phyloP scores from a whole-genome alignment of 106 monocot species.

The Dendrobium nobile region DNA sequence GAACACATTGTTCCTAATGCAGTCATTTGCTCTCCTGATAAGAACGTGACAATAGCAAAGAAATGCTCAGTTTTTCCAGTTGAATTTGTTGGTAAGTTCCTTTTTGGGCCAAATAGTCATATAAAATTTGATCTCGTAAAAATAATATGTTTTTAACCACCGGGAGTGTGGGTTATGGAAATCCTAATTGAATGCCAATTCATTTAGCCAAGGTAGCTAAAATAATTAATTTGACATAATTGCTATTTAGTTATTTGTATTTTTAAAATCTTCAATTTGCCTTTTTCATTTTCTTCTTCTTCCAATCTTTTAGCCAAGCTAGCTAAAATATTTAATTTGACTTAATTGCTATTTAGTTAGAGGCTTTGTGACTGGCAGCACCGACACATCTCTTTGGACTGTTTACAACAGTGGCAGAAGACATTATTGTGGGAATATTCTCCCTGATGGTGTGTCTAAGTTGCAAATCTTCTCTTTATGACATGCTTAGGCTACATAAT shows the following conservation, averaged over 20 bases:
- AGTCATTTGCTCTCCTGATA: slow-evolving; percentile 78
- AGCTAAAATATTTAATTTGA: neutral
- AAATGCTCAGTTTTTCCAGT: slow-evolving; percentile 95
- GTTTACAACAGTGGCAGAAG: slow-evolving; percentile 82
- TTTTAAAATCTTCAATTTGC: neutral
- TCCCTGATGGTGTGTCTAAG: slow-evolving; percentile 61
- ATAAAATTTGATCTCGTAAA: neutral
- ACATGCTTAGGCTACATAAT: neutral
- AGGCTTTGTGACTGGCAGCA: slow-evolving; percentile 92
- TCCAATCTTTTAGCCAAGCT: neutral
- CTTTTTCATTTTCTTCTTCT: neutral
- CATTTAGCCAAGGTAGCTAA: too few relatives aligned
- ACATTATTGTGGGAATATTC: slow-evolving; percentile 81
- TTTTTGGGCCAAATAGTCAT: neutral
- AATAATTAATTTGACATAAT: too few relatives aligned
- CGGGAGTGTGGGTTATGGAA: neutral
- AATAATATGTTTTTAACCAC: neutral
- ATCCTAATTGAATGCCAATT: neutral
- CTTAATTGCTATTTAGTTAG: slow-evolving; percentile 46
- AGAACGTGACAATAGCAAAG: slow-evolving; percentile 93
- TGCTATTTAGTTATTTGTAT: too few relatives aligned
- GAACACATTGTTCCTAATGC: slow-evolving; percentile 90
- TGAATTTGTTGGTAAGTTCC: slow-evolving; percentile 93
- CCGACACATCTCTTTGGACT: slow-evolving; percentile 95
- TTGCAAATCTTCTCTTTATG: neutral